A percentile compares a stretch with the other conserved stretches of the same genome.
phyloP scores from a whole-genome alignment of 192 early-diverging fungal genomes.

The Mortierella antarctica region DNA sequence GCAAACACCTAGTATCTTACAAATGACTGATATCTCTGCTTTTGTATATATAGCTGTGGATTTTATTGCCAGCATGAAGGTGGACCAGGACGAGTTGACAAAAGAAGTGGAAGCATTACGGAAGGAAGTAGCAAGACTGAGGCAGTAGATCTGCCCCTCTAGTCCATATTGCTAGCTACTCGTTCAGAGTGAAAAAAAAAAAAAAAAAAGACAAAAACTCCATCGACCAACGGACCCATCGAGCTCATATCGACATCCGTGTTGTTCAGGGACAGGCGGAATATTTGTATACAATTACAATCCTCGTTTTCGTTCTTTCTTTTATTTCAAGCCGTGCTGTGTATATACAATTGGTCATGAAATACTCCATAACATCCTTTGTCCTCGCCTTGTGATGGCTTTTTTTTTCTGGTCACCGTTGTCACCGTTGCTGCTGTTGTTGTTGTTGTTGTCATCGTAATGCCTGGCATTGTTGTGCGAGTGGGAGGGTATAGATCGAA shows the following conservation, averaged over 20 bases:
- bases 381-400: too few species aligned
- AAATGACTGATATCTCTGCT: not conserved
- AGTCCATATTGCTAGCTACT: not conserved
- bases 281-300: too few species aligned
- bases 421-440: too few species aligned
- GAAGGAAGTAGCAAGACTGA: constrained; percentile 52
- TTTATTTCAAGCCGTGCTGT: too few species aligned
- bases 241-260: not conserved
- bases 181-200: not conserved
- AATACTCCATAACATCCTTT: not conserved
- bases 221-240: not conserved
- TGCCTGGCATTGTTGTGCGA: too few species aligned
- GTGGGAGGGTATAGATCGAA: not conserved
- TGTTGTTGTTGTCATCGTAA: too few species aligned
- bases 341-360: not conserved
- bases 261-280: too few species aligned
- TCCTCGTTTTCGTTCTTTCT: not conserved
- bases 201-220: not conserved
- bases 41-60: constrained; percentile 60
- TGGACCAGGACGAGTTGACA: constrained; percentile 58
- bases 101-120: constrained; percentile 61
- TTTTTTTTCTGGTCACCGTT: too few species aligned
- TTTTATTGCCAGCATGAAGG: constrained; percentile 61
- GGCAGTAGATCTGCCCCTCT: not conserved
- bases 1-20: not conserved